These are phyloP conservation scores for Claviceps maximensis DNA, from an alignment of 2,329 filamentous ascomycete genomes.

Conservation along the genomic window DNA sequence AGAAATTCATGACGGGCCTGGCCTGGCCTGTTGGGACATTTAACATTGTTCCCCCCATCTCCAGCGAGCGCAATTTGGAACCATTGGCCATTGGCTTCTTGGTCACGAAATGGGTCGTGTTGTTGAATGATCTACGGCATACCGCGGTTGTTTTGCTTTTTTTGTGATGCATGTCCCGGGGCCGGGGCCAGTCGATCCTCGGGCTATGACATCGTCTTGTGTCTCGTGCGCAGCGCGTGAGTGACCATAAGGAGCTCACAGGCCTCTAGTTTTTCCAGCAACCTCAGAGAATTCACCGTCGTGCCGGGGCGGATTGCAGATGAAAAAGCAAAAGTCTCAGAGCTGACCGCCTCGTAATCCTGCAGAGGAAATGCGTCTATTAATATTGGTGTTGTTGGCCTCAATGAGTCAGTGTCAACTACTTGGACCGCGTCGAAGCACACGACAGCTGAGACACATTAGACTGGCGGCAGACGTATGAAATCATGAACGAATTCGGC, in stretches of 20 bases:
- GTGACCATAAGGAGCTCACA: no score
- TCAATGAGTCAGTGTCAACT: not conserved
- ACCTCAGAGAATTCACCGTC: not conserved
- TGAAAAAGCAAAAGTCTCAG: not conserved
- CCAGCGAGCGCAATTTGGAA: not conserved
- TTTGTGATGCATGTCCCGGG: not conserved
- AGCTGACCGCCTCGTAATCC: not conserved
- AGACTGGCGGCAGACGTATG: not conserved
- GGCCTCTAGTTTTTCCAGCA: not conserved
- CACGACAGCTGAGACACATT: not conserved
- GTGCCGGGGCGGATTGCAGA: not conserved
- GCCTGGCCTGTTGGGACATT: not conserved
- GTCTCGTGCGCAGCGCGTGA: no score
- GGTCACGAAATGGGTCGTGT: not conserved
- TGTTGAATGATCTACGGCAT: not conserved
- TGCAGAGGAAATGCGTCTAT: not conserved
- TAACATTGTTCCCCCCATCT: not conserved
- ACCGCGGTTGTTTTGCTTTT: not conserved
- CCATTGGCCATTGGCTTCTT: not conserved
- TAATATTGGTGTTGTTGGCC: not conserved
- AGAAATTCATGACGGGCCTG: not conserved
- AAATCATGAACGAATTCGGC: not conserved
- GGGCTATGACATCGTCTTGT: not conserved
- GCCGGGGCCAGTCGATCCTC: not conserved
- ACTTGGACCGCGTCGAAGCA: not conserved